phyloP scores from a whole-genome alignment of 768 basidiomycete species.

The Podaxis sp. region DNA sequence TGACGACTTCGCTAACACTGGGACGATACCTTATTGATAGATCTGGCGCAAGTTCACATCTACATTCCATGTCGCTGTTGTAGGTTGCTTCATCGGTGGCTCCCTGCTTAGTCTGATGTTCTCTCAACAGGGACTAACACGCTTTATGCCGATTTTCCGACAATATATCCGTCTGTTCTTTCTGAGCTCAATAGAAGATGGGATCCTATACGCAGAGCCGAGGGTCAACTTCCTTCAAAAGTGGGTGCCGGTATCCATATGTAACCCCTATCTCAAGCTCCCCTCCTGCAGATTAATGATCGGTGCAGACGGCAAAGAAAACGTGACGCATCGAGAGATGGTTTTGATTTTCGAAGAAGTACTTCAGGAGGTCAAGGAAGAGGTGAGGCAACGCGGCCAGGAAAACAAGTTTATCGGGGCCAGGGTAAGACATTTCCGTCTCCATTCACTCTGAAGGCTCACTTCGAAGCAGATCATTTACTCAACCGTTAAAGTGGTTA shows the following conservation, averaged over 20 bases:
- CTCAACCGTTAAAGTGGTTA: conserved; percentile 52
- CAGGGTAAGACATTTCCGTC: conserved; percentile 35
- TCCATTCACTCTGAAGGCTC: not conserved
- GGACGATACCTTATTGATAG: conserved; percentile 26
- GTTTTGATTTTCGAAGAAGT: conserved; percentile 47
- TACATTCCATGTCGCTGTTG: conserved; percentile 45
- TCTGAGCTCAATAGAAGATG: conserved; percentile 60
- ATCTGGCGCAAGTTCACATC: conserved; percentile 72
- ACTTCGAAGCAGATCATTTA: conserved; percentile 59
- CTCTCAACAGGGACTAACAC: conserved; percentile 34
- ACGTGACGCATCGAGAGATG: conserved; percentile 58
- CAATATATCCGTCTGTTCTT: conserved; percentile 64
- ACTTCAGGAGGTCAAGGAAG: conserved; percentile 46
- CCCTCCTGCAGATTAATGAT: conserved; percentile 42
- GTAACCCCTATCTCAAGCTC: not conserved
- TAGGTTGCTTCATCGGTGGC: conserved; percentile 23
- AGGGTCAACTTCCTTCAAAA: conserved; percentile 61
- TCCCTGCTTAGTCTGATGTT: not conserved
- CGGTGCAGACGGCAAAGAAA: conserved; percentile 50
- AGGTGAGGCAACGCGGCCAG: conserved; percentile 47
- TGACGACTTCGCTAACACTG: not conserved
- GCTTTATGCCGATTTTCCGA: conserved; percentile 55
- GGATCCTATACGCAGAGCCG: conserved; percentile 65
- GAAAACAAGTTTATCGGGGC: conserved; percentile 64
- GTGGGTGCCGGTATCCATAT: conserved; percentile 27